Conservation (phyloP, 108 stramenopile species). For the Pseudonitzschia delicatissima region DNA sequence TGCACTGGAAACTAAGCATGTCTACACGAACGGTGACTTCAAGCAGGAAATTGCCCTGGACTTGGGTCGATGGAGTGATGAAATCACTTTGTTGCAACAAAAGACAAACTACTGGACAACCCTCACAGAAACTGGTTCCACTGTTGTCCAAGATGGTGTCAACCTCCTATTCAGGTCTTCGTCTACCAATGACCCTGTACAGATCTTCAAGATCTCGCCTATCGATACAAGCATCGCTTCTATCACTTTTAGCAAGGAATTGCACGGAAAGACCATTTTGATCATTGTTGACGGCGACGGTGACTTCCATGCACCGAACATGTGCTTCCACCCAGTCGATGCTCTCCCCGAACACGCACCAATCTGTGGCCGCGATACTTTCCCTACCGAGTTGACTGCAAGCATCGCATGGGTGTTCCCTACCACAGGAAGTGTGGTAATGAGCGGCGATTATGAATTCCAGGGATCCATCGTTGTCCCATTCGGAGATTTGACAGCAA, state of each 20-base stretch:
- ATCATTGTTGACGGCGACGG: conserved; percentile 5
- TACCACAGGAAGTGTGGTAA: not conserved
- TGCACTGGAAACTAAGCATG: not conserved
- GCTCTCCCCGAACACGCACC: not conserved
- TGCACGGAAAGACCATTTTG: conserved; percentile 10
- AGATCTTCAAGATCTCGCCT: conserved; percentile 4
- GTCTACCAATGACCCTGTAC: not conserved
- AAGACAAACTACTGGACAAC: conserved; percentile 3
- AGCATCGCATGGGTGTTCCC: conserved; percentile 9
- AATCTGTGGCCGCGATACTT: conserved; percentile 3
- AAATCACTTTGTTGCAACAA: not conserved
- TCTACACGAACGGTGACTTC: conserved; percentile 6
- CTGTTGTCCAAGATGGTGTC: not conserved
- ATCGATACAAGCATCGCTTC: not conserved
- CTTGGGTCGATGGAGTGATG: not conserved
- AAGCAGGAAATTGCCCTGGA: not conserved
- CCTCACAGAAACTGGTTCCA: not conserved
- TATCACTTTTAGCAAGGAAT: not conserved
- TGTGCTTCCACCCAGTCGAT: conserved; percentile 2
- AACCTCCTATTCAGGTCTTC: not conserved
- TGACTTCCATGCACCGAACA: not conserved
- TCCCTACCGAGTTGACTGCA: not conserved
- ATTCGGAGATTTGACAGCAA: not conserved
- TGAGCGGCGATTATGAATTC: not conserved
- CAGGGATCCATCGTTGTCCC: conserved; percentile 9